Conservation (phyloP, 1,284 basidiomycete genomes). For the Melampsora abietis-canadensis region DNA sequence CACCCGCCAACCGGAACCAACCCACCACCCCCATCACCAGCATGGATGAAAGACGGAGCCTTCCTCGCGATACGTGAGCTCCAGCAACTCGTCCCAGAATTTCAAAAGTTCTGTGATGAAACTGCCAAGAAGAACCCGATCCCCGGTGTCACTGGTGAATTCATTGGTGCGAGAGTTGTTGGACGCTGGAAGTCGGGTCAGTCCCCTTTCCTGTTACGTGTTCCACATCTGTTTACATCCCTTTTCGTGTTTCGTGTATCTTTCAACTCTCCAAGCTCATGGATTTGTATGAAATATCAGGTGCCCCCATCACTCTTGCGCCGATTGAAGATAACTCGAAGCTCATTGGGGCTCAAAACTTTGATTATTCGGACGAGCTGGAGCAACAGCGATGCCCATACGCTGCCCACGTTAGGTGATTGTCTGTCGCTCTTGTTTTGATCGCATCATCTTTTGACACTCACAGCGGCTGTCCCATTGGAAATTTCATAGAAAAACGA, state of each 20-base stretch:
- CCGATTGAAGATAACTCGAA: conserved; percentile 34
- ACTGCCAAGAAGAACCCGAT: conserved; percentile 23
- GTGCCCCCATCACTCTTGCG: conserved; percentile 29
- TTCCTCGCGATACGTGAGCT: conserved; percentile 37
- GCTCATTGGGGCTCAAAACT: conserved; percentile 31
- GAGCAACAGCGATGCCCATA: conserved; percentile 38
- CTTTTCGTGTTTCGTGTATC: too few relatives aligned
- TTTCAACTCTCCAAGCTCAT: not conserved
- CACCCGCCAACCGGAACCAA: too few relatives aligned
- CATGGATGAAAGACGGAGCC: conserved; percentile 38
- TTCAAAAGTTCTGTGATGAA: conserved; percentile 30
- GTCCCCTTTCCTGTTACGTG: not conserved
- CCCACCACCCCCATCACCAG: too few relatives aligned
- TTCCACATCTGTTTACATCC: too few relatives aligned
- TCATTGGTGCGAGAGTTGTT: conserved; percentile 41
- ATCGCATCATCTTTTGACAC: not conserved
- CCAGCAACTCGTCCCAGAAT: conserved; percentile 40
- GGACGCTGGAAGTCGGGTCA: conserved; percentile 43
- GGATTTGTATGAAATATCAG: conserved; percentile 1
- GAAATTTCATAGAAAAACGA: conserved; percentile 34
- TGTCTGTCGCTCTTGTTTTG: not conserved
- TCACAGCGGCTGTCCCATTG: too few relatives aligned
- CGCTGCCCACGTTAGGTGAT: conserved; percentile 39
- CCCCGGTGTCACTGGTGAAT: conserved; percentile 24
- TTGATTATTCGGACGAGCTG: conserved; percentile 38